Base-by-base conservation (phyloP, 148 eudicot genomes). In the Limonium bicolor region DNA sequence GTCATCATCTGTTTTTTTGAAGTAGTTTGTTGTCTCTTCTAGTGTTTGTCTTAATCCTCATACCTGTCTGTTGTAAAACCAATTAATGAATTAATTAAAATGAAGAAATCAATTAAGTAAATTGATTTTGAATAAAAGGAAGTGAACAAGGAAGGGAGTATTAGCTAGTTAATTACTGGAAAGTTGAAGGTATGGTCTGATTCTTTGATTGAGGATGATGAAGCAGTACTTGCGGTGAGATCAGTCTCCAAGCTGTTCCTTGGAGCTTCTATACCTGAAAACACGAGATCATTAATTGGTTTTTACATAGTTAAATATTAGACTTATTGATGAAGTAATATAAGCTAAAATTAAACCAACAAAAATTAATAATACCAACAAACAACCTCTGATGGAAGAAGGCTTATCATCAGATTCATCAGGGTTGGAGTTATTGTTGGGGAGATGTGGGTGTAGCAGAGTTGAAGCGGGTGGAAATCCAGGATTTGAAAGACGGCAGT, bases 181-280 rank as follows among this genome's bases (percentile, higher is more conserved):
- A 69, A 52, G 27, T 48, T 49, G 12, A 56, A 59, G 46, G 38
- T n/a, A 30, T 61, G 58, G 17, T 19, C 14, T 47, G 60, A 63
- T 41, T 56, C 59, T 53, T 51, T 27, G 36, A 52, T 45, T 9
- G 70, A 66, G 22, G 62, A 53, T 5, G 36, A 51, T 18, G 71
- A 57, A 42, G 27, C 11, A 51, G 32, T 21, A 22, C 23, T 15
- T 39, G 15, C 27, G 19, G 23, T 33, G 48, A 52, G 36, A 41
- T 60, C 69, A 11, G 58, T 13, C 41, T 77, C 86, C 68, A 78
- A 65, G 56, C 94, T 82, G 34, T 82, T 82, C 36, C 94, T 69
- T 19, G 86, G 83, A 33, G 83, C 86, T 63, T 74, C 82, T 20
- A 74, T 38, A 19, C 83, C 83, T 74, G 66, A 53, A 60, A 16